These are phyloP conservation scores for Ganoderma boninense DNA, from an alignment of 1,284 basidiomycete genomes.

Conservation along the genomic window DNA sequence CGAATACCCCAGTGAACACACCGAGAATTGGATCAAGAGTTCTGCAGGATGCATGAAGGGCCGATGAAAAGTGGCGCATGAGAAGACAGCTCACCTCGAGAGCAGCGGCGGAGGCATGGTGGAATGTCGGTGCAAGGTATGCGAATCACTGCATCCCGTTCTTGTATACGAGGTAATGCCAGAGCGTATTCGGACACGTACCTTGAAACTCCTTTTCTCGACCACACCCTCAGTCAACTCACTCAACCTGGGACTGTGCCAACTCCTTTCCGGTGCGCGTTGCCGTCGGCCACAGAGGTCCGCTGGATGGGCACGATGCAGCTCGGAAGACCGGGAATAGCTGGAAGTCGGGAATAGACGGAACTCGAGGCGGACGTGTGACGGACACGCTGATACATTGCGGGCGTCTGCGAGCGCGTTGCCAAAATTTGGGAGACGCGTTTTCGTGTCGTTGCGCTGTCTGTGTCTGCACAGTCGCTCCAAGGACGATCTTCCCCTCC, in stretches of 20 bases:
- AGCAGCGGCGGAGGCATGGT: slow-evolving; percentile 46
- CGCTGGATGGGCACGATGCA: slow-evolving; percentile 3
- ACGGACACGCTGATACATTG: slow-evolving; percentile 26
- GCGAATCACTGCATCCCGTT: slow-evolving; percentile 7
- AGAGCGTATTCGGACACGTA: not conserved
- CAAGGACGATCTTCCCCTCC: slow-evolving; percentile 10
- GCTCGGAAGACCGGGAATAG: slow-evolving; percentile 15
- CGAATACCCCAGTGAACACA: slow-evolving; percentile 83
- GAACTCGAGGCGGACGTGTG: slow-evolving; percentile 25
- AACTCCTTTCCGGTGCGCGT: slow-evolving; percentile 7
- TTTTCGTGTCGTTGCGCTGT: slow-evolving; percentile 29
- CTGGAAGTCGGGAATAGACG: slow-evolving; percentile 33
- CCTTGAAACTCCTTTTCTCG: not conserved
- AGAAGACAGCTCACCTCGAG: slow-evolving; percentile 56
- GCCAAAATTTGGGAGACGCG: slow-evolving; percentile 31
- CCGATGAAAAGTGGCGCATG: no score
- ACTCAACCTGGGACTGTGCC: not conserved
- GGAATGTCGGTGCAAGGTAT: not conserved
- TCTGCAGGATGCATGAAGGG: slow-evolving; percentile 44
- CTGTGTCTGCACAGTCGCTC: slow-evolving; percentile 20
- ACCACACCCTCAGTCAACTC: not conserved
- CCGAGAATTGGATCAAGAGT: slow-evolving; percentile 79
- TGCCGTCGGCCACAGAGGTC: slow-evolving; percentile 11
- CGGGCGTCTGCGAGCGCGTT: slow-evolving; percentile 31
- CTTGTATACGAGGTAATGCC: not conserved